Evolutionary conservation across 2,329 filamentous ascomycete species (phyloP).

Genomic region (Aspergillaceae sp.): DNA sequence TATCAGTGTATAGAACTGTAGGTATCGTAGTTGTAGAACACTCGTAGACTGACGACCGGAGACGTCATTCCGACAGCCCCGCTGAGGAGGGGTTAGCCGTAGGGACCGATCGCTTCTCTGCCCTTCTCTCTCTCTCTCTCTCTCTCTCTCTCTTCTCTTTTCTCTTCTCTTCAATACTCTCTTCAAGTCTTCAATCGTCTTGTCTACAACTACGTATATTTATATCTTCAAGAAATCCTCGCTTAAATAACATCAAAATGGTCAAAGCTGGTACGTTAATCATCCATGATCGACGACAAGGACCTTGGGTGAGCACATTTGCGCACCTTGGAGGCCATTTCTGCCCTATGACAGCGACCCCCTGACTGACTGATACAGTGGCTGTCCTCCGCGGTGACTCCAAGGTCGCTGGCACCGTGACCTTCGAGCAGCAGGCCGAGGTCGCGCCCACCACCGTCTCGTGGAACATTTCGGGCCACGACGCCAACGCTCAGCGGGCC

Average conservation of each 20-base stretch:
- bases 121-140: constrained; percentile 5
- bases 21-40: too few species aligned
- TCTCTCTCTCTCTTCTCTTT: constrained; percentile 16
- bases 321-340: constrained; percentile 30
- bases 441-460: constrained; percentile 72
- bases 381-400: constrained; percentile 96
- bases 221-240: constrained; percentile 16
- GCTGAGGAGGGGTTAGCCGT: too few species aligned
- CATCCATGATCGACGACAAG: constrained; percentile 21
- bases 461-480: constrained; percentile 88
- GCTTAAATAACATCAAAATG: constrained; percentile 62
- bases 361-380: constrained; percentile 48
- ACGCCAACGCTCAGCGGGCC: constrained; percentile 90
- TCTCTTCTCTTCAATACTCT: constrained; percentile 6
- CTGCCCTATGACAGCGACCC: constrained; percentile 22
- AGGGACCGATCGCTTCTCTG: background rate
- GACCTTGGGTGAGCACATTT: constrained; percentile 36
- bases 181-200: constrained; percentile 1
- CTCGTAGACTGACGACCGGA: too few species aligned
- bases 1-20: too few species aligned
- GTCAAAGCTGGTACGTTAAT: constrained; percentile 83
- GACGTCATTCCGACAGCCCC: too few species aligned
- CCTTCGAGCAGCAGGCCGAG: constrained; percentile 88
- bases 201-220: constrained; percentile 2
- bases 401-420: constrained; percentile 86